phyloP scores from a whole-genome alignment of 75 land plant species.

The Picea glauca region DNA sequence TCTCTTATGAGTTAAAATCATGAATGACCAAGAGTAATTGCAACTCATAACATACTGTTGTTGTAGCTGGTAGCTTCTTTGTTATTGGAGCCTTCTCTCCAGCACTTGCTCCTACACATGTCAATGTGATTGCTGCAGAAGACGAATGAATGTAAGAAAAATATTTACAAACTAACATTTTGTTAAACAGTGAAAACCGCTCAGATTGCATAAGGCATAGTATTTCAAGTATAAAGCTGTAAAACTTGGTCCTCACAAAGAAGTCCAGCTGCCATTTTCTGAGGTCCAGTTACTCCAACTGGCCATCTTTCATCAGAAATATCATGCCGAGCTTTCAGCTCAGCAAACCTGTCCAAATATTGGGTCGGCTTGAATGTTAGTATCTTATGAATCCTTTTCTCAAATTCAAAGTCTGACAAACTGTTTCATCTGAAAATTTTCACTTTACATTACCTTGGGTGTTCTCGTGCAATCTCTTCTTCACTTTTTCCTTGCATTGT shows the following conservation, averaged over 20 bases:
- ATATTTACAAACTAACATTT: no score
- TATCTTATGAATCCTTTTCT: not conserved
- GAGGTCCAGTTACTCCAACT: slow-evolving; percentile 37
- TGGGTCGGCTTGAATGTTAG: not conserved
- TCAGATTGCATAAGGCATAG: no score
- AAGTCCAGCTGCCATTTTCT: slow-evolving; percentile 73
- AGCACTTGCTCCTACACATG: slow-evolving; percentile 79
- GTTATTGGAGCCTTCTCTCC: slow-evolving; percentile 76
- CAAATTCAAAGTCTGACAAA: not conserved
- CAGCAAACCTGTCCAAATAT: slow-evolving; percentile 49
- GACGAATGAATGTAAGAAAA: no score
- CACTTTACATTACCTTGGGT: slow-evolving; percentile 63
- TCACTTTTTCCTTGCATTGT: slow-evolving; percentile 38
- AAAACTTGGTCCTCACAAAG: slow-evolving; percentile 33
- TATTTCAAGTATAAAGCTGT: no score
- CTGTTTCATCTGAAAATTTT: not conserved
- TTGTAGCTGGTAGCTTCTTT: slow-evolving; percentile 83
- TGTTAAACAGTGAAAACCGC: no score
- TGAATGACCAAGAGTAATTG: not conserved
- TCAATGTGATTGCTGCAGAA: slow-evolving; percentile 64
- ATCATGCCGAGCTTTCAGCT: slow-evolving; percentile 74
- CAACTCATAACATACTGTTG: slow-evolving; percentile 41
- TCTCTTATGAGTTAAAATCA: not conserved
- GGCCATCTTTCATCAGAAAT: slow-evolving; percentile 63
- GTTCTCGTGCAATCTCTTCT: slow-evolving; percentile 48